Conservation (phyloP, 106 monocot genomes). For the Cymbidium sinense region DNA sequence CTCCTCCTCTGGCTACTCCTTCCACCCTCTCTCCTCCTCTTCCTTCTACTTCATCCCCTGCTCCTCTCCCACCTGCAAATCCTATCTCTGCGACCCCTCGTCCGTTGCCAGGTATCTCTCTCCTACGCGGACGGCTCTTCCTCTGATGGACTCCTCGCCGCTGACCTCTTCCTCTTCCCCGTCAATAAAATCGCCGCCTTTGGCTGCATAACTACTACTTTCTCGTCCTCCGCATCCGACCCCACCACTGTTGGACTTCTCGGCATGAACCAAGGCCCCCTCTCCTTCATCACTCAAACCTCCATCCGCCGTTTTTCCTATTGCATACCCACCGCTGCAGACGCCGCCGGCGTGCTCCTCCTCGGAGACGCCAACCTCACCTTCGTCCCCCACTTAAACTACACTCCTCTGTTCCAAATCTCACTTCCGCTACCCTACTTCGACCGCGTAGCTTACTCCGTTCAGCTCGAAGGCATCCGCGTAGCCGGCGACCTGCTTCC, state of each 20-base stretch:
- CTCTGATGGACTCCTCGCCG: conserved; percentile 64
- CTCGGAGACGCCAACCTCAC: conserved; percentile 28
- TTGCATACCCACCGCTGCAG: conserved; percentile 72
- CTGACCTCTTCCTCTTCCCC: conserved; percentile 53
- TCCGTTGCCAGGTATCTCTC: conserved; percentile 59
- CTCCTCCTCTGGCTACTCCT: conserved; percentile 4
- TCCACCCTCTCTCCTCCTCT: too few species aligned
- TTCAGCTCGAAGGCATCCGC: conserved; percentile 70
- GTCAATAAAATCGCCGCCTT: conserved; percentile 27
- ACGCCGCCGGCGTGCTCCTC: conserved; percentile 58
- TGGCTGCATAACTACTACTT: conserved; percentile 64
- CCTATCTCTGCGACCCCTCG: conserved; percentile 29
- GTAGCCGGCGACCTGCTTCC: conserved; percentile 46
- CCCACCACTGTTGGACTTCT: conserved; percentile 45
- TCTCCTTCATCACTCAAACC: conserved; percentile 71
- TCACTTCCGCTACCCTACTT: conserved; percentile 84
- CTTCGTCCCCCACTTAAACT: conserved; percentile 56
- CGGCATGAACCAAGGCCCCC: conserved; percentile 85
- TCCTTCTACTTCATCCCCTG: too few species aligned
- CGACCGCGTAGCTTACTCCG: conserved; percentile 90
- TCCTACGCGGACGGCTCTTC: conserved; percentile 86
- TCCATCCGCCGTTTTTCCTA: conserved; percentile 66
- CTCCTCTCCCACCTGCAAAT: conserved; percentile 6
- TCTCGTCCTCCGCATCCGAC: conserved; percentile 28
- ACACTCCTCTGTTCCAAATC: conserved; percentile 66